phyloP scores from a whole-genome alignment of 768 basidiomycete species.

The Hortiboletus flavorubellus region DNA sequence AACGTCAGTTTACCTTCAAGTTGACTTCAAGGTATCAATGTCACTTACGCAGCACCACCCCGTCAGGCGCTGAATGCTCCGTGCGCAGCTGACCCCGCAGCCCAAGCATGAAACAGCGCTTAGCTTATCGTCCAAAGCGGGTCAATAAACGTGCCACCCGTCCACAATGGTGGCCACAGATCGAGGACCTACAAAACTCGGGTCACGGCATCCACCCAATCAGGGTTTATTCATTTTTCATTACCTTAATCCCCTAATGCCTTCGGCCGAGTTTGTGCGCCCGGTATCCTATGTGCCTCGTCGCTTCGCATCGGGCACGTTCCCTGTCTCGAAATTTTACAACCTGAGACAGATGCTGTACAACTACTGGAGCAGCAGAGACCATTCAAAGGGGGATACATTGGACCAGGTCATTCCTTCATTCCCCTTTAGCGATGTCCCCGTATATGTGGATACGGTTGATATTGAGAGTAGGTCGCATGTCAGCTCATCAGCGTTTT shows the following conservation, averaged over 20 bases:
- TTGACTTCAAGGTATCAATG: constrained; percentile 8
- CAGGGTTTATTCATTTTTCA: too few species aligned
- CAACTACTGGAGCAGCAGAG: constrained; percentile 14
- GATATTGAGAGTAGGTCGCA: constrained; percentile 42
- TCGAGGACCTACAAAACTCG: constrained; percentile 15
- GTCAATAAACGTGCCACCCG: neutral
- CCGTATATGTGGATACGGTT: constrained; percentile 37
- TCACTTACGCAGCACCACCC: neutral
- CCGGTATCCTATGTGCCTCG: constrained; percentile 16
- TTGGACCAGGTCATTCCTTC: constrained; percentile 33
- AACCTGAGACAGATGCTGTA: constrained; percentile 28
- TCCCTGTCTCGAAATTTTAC: constrained; percentile 26
- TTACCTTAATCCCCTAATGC: constrained; percentile 8
- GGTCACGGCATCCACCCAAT: neutral
- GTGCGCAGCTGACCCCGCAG: neutral
- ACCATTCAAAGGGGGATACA: neutral
- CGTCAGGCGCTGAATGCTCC: neutral
- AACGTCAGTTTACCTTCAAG: constrained; percentile 29
- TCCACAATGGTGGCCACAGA: constrained; percentile 4
- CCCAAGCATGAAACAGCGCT: constrained; percentile 1
- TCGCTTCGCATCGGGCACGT: constrained; percentile 25
- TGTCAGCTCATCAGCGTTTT: neutral
- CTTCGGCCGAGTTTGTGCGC: neutral
- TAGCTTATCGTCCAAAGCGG: constrained; percentile 1
- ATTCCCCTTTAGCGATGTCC: constrained; percentile 28